These are phyloP conservation scores for Klebsormidium nitens DNA, from an alignment of 139 green algal species.

Conservation along the genomic window DNA sequence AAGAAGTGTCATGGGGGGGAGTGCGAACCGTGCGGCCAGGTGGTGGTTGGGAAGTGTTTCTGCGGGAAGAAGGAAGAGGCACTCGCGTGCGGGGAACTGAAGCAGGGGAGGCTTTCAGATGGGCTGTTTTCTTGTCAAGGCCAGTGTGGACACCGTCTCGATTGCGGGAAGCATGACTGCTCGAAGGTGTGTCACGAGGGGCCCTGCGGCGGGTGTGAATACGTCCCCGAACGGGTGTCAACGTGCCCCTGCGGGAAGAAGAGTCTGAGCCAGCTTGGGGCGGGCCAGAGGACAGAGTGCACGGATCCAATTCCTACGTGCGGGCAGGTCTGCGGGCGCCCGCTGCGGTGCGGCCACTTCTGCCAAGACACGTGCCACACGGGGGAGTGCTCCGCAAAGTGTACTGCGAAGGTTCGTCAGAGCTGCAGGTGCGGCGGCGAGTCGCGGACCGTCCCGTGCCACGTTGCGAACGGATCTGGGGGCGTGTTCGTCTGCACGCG, in stretches of 20 bases:
- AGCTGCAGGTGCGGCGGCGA: conserved; percentile 16
- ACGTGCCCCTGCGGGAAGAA: conserved; percentile 39
- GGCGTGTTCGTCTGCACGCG: conserved; percentile 18
- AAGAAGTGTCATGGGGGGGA: conserved; percentile 22
- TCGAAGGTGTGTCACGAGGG: conserved; percentile 21
- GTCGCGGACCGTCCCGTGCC: conserved; percentile 25
- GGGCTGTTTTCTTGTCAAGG: conserved; percentile 29
- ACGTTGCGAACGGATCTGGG: not conserved
- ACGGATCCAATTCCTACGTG: conserved; percentile 37
- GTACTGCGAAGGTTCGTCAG: conserved; percentile 23
- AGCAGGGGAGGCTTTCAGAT: conserved; percentile 5
- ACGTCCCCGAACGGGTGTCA: conserved; percentile 5
- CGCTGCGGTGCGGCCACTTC: conserved; percentile 28
- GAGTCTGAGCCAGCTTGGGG: not conserved
- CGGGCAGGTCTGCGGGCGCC: conserved; percentile 17
- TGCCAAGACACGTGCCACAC: conserved; percentile 18
- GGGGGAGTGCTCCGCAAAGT: conserved; percentile 22
- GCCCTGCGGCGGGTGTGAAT: conserved; percentile 24
- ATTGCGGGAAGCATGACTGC: conserved; percentile 35
- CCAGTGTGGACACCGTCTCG: conserved; percentile 18
- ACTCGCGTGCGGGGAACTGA: conserved; percentile 11
- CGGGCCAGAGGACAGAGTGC: conserved; percentile 3
- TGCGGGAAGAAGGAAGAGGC: conserved; percentile 31
- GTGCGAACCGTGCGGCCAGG: conserved; percentile 17
- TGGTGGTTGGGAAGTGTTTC: conserved; percentile 20